These are phyloP conservation scores for Cucurbita pepo DNA, from an alignment of 306 rosid genomes.

Conservation along the genomic window DNA sequence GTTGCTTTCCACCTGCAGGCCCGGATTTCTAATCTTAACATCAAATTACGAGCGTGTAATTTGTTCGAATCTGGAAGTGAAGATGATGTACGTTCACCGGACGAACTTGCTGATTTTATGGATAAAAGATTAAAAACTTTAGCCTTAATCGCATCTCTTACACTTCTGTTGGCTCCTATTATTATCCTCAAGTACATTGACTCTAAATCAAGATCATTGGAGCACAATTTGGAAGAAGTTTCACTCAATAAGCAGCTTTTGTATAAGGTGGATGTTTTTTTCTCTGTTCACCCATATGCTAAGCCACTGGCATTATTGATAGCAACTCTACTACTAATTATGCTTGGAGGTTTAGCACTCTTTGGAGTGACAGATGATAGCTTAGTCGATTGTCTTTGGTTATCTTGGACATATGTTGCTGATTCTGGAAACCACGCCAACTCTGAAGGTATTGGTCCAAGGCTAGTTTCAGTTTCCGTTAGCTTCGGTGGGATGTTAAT, in stretches of 20 bases:
- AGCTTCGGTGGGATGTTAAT: conserved; percentile 94
- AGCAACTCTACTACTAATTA: conserved; percentile 65
- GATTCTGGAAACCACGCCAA: conserved; percentile 79
- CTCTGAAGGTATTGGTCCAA: conserved; percentile 54
- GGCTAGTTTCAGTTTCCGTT: conserved; percentile 73
- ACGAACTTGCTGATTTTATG: conserved; percentile 14
- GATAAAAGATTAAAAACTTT: conserved; percentile 30
- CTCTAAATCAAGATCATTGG: conserved; percentile 48
- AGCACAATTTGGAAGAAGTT: conserved; percentile 40
- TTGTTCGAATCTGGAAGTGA: conserved; percentile 13
- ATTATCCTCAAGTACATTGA: conserved; percentile 40
- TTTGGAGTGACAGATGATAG: conserved; percentile 63
- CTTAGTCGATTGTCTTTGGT: conserved; percentile 65
- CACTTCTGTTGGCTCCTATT: conserved; percentile 35
- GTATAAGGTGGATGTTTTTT: conserved; percentile 55
- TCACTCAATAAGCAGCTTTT: conserved; percentile 63
- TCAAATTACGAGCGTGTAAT: conserved; percentile 20
- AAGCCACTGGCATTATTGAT: conserved; percentile 72
- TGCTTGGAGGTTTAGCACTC: conserved; percentile 68
- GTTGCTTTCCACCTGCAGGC: conserved; percentile 25
- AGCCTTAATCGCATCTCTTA: conserved; percentile 37
- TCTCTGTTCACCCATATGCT: conserved; percentile 74
- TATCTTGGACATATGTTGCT: conserved; percentile 85
- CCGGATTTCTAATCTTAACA: conserved; percentile 32
- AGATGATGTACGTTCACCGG: conserved; percentile 15